phyloP scores from a whole-genome alignment of 73 alveolate genomes.

The Paramecium octaurelia region DNA sequence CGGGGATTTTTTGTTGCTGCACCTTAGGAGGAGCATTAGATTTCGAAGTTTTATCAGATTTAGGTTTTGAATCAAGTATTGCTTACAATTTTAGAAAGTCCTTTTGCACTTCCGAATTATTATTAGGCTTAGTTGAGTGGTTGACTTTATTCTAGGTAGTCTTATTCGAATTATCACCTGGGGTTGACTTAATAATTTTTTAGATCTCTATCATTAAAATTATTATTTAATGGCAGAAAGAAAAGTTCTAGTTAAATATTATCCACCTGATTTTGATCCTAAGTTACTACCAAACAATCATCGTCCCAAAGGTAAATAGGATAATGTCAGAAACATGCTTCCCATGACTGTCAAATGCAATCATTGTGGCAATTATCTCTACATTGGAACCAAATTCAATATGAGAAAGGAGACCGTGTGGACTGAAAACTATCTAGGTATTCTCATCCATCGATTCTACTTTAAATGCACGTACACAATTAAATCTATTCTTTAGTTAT shows the following conservation, averaged over 20 bases:
- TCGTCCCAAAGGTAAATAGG: constrained; percentile 77
- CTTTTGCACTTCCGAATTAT: neutral
- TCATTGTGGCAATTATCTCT: constrained; percentile 95
- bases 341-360: constrained; percentile 91
- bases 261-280: constrained; percentile 97
- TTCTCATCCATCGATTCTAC: constrained; percentile 91
- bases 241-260: constrained; percentile 92
- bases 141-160: neutral
- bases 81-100: neutral
- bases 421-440: constrained; percentile 96
- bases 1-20: neutral
- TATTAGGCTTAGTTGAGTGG: neutral
- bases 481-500: neutral
- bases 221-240: constrained; percentile 89
- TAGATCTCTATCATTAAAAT: neutral
- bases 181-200: neutral
- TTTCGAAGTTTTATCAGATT: neutral
- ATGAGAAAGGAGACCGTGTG: constrained; percentile 95
- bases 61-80: neutral
- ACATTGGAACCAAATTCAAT: constrained; percentile 98
- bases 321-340: constrained; percentile 92
- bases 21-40: neutral
- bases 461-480: constrained; percentile 81
- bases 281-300: constrained; percentile 78
- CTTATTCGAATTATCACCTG: neutral